phyloP scores from a whole-genome alignment of 2,329 filamentous ascomycete species.

The Claviceps maximensis region DNA sequence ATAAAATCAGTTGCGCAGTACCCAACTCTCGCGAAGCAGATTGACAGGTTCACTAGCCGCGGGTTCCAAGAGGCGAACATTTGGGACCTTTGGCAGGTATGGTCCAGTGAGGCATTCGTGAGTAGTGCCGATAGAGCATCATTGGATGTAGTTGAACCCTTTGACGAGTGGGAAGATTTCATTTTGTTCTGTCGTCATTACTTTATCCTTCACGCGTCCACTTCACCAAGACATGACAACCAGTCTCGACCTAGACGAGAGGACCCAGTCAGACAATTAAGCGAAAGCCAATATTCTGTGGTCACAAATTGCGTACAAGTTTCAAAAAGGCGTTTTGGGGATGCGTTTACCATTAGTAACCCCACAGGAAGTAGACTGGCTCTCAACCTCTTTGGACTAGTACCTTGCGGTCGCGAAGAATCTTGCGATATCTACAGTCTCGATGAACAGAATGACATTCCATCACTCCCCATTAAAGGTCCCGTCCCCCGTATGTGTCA shows the following conservation, averaged over 20 bases:
- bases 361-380: conserved; percentile 29
- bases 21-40: conserved; percentile 52
- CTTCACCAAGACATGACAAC: background rate
- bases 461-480: conserved; percentile 16
- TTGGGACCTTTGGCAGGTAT: conserved; percentile 69
- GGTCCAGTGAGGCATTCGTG: conserved; percentile 58
- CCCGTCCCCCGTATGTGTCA: conserved; percentile 53
- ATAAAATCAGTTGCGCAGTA: conserved; percentile 63
- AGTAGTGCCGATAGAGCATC: conserved; percentile 40
- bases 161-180: conserved; percentile 96
- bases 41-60: conserved; percentile 49
- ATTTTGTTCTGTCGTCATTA: conserved; percentile 76
- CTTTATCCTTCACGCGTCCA: conserved; percentile 54
- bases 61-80: conserved; percentile 54
- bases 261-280: background rate
- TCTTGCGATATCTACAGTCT: conserved; percentile 37
- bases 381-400: conserved; percentile 31
- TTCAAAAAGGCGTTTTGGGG: conserved; percentile 45
- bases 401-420: conserved; percentile 29
- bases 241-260: no score
- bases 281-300: conserved; percentile 5
- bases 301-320: conserved; percentile 7
- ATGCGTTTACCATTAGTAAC: conserved; percentile 30
- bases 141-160: conserved; percentile 63
- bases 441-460: conserved; percentile 9